Base-by-base conservation (phyloP, 75 land plant genomes). In the Pinus albicaulis region DNA sequence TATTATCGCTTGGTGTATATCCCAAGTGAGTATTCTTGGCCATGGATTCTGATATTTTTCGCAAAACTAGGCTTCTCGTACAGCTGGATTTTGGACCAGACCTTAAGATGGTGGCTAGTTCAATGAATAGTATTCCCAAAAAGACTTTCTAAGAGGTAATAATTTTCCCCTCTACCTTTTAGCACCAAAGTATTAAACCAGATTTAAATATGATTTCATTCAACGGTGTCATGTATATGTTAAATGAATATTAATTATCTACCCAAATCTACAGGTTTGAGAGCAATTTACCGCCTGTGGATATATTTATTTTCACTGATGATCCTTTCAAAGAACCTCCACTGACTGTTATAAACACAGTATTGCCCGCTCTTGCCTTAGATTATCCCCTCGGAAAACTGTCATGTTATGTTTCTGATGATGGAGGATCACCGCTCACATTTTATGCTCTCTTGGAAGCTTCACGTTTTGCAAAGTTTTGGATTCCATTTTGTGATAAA, bases 301-400 rank as follows among this genome's bases (percentile, higher is more conserved):
- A 88, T 66, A 81, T 89, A 74, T 89, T 89, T 72, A 74, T 89
- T 24, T 83, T 84, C 83, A 89, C 88, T 5, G 86, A 86, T 5
- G 91, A 89, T 59, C 88, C 91, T 0, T 23, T 55, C 70, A 89
- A 81, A 63, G 91, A 89, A 72, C 88, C 91, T 15, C 91, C 91
- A 3, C 12, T 89, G 25, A 28, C 58, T 26, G 82, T 81, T 38
- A 82, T 71, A 65, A 83, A 76, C 82, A 86, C 91, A 7, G 88
- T 82, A 0, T 58, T 89, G 15, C 86, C 91, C 23, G 81, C 72
- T 22, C 77, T 89, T 88, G 91, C 83, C 7, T 81, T 78, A 20
- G 90, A 90, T n/a, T 90, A 90, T 56, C 90, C 90, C 13, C 16
- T 73, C 0, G 88, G 79, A 17, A 88, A 85, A 81, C 20, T 90